Percentiles rank a stretch among this genome's conserved stretches.
Evolutionary conservation across 2,329 filamentous ascomycete genomes (phyloP).

Genomic region (Metarhizium sp.): DNA sequence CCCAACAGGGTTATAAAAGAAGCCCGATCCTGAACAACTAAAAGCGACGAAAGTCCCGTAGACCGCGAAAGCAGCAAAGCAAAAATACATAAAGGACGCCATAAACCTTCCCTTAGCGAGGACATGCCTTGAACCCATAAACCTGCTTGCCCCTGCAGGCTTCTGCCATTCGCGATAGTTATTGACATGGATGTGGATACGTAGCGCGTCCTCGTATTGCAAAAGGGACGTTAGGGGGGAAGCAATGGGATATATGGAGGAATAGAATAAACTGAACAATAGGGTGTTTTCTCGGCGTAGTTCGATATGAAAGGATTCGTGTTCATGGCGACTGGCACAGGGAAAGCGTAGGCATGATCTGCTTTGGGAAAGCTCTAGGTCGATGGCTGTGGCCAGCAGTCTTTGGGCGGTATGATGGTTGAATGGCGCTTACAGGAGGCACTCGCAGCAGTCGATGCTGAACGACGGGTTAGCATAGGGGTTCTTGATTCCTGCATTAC

Average conservation of each 20-base stretch:
- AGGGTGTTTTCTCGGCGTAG: background rate
- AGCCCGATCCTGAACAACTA: background rate
- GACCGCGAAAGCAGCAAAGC: background rate
- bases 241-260: background rate
- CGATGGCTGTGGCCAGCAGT: background rate
- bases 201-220: background rate
- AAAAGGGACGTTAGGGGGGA: background rate
- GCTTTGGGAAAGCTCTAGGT: background rate
- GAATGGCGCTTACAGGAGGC: constrained; percentile 21
- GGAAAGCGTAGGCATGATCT: background rate
- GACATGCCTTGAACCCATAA: background rate
- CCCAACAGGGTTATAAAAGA: background rate
- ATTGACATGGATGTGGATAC: background rate
- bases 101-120: background rate
- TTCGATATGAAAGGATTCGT: background rate
- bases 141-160: background rate
- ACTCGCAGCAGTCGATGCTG: constrained; percentile 33
- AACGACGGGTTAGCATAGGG: background rate
- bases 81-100: background rate
- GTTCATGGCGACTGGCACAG: background rate
- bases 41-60: background rate
- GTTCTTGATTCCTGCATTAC: background rate
- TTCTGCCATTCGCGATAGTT: background rate
- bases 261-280: background rate
- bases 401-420: background rate